Conservation (phyloP, 495 filamentous ascomycete species). For the Pyrenopolyporus hunteri region DNA sequence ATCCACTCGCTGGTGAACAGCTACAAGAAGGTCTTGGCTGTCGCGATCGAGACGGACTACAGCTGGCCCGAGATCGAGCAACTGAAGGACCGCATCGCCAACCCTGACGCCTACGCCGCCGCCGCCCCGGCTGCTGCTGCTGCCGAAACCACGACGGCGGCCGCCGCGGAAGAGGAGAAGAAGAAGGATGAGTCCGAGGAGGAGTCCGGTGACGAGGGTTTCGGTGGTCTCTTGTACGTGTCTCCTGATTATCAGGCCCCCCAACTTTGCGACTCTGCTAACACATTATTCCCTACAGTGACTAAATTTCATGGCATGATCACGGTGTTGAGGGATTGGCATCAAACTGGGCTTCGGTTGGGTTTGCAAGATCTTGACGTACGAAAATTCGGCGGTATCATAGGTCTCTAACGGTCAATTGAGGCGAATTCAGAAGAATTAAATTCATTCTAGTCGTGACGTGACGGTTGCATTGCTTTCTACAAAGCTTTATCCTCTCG, state of each 20-base stretch:
- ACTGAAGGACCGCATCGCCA: conserved; percentile 98
- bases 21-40: conserved; percentile 96
- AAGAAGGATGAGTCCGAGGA: conserved; percentile 67
- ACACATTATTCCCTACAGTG: conserved; percentile 41
- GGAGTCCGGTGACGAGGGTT: conserved; percentile 63
- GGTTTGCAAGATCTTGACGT: conserved; percentile 46
- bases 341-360: conserved; percentile 45
- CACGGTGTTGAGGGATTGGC: conserved; percentile 46
- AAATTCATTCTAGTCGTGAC: conserved; percentile 17
- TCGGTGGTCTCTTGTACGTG: conserved; percentile 74
- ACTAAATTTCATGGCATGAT: conserved; percentile 48
- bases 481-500: conserved; percentile 3
- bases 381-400: conserved; percentile 44
- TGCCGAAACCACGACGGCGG: conserved; percentile 52
- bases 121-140: conserved; percentile 75
- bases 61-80: conserved; percentile 95
- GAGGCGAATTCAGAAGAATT: conserved; percentile 41
- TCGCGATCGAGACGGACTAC: conserved; percentile 89
- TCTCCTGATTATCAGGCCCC: neutral
- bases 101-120: conserved; percentile 91
- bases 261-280: neutral
- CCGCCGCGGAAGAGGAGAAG: conserved; percentile 59
- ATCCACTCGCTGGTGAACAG: conserved; percentile 93
- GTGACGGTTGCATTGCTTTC: conserved; percentile 21
- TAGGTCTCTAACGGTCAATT: conserved; percentile 56